A percentile compares a stretch with the other conserved stretches of the same genome.
phyloP scores from a whole-genome alignment of 352 stramenopile genomes.

The Phytophthora boehmeriae region DNA sequence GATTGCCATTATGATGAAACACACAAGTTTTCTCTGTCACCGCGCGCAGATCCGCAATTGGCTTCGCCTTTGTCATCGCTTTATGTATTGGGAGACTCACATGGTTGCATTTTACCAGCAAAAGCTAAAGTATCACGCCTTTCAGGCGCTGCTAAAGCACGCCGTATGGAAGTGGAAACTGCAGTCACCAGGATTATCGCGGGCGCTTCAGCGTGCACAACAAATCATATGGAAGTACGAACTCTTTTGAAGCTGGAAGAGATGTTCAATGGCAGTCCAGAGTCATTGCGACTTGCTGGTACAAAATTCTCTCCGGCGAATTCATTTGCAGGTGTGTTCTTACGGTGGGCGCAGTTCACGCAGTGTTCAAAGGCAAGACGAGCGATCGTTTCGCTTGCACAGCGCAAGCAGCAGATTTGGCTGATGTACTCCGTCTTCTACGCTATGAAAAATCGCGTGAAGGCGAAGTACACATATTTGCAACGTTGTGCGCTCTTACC shows the following conservation, averaged over 20 bases:
- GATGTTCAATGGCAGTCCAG: conserved; percentile 38
- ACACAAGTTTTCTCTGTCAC: conserved; percentile 47
- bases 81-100: conserved; percentile 55
- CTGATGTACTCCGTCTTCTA: conserved; percentile 45
- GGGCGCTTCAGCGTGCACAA: conserved; percentile 40
- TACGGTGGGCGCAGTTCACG: conserved; percentile 64
- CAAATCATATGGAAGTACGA: conserved; percentile 51
- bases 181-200: conserved; percentile 43
- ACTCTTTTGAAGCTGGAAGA: conserved; percentile 30
- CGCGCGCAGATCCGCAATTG: conserved; percentile 63
- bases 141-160: conserved; percentile 49
- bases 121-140: conserved; percentile 51
- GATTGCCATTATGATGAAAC: conserved; percentile 53
- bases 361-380: conserved; percentile 39
- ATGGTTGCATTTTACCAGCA: conserved; percentile 42
- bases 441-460: conserved; percentile 45
- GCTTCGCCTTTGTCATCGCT: conserved; percentile 60
- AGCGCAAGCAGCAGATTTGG: conserved; percentile 42
- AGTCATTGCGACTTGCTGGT: conserved; percentile 36
- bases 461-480: conserved; percentile 49
- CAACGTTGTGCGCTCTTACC: conserved; percentile 25
- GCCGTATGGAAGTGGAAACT: conserved; percentile 60
- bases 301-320: conserved; percentile 58
- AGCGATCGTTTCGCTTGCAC: conserved; percentile 28
- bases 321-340: conserved; percentile 48